Evolutionary conservation across 441 rosid species (phyloP).

Genomic region (Arabidopsis hybrid): DNA sequence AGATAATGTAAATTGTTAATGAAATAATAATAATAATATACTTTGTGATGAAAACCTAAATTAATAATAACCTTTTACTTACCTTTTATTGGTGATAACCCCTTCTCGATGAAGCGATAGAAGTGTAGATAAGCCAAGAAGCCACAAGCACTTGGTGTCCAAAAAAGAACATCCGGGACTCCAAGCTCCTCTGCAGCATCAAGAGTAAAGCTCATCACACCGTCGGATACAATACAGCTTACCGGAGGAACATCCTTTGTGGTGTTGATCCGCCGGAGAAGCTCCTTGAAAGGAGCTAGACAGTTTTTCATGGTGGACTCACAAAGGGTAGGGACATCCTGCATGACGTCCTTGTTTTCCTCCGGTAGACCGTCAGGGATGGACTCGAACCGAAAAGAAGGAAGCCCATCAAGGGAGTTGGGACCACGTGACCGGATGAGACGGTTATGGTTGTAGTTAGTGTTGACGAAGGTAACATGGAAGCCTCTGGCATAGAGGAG

Average conservation of each 20-base stretch:
- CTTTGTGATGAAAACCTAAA: too few relatives aligned
- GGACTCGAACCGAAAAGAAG: slow-evolving; percentile 40
- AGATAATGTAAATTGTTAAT: not conserved
- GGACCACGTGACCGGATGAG: slow-evolving; percentile 39
- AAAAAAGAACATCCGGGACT: slow-evolving; percentile 36
- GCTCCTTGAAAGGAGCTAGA: slow-evolving; percentile 39
- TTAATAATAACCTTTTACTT: not conserved
- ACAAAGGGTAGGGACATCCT: slow-evolving; percentile 29
- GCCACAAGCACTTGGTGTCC: slow-evolving; percentile 43
- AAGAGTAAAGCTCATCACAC: slow-evolving; percentile 41
- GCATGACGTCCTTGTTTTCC: slow-evolving; percentile 14
- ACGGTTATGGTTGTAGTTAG: slow-evolving; percentile 39
- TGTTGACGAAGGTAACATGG: slow-evolving; percentile 43
- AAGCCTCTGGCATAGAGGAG: slow-evolving; percentile 44
- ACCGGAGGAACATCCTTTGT: slow-evolving; percentile 32
- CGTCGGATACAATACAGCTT: slow-evolving; percentile 41
- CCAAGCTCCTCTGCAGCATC: slow-evolving; percentile 42
- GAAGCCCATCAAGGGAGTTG: slow-evolving; percentile 35
- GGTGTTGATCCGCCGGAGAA: slow-evolving; percentile 26
- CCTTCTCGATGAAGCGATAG: slow-evolving; percentile 23
- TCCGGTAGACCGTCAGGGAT: slow-evolving; percentile 46
- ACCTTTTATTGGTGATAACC: slow-evolving; percentile 41
- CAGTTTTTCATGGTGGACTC: slow-evolving; percentile 30
- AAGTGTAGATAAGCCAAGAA: slow-evolving; percentile 36
- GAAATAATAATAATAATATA: not conserved